Conservation (phyloP, 148 eudicot genomes). For the Rhododendron kiyosumense region DNA sequence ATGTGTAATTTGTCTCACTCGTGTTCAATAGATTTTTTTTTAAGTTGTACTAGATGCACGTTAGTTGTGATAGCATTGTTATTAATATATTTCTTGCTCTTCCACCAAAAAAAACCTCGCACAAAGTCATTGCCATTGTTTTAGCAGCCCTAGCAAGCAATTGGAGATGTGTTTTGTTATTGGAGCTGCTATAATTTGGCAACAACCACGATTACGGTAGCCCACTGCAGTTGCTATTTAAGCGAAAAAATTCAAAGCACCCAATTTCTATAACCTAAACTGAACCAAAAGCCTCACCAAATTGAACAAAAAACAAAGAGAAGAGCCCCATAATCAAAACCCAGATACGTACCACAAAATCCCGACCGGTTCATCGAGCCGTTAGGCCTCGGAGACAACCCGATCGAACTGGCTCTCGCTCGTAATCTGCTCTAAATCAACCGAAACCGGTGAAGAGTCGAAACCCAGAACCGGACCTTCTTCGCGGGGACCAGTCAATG, state of each 20-base stretch:
- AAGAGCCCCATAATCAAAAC: neutral
- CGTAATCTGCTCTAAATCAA: constrained; percentile 34
- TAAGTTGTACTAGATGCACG: neutral
- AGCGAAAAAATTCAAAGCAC: neutral
- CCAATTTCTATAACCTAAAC: neutral
- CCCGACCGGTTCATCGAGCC: constrained; percentile 30
- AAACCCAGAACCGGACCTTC: constrained; percentile 15
- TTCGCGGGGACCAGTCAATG: constrained; percentile 14
- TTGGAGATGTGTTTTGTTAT: neutral
- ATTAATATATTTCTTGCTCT: neutral
- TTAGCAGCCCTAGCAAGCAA: neutral
- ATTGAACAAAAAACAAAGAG: neutral
- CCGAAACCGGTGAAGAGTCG: constrained; percentile 27
- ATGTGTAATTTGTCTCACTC: neutral
- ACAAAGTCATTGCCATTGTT: neutral
- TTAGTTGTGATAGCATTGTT: neutral
- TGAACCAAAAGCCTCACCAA: neutral
- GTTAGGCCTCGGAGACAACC: constrained; percentile 42
- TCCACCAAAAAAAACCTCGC: too few relatives aligned
- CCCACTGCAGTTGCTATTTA: neutral
- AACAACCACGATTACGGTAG: neutral
- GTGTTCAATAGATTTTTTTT: too few relatives aligned
- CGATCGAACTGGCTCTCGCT: constrained; percentile 47
- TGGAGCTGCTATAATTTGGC: neutral
- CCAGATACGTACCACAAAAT: constrained; percentile 35